These are phyloP conservation scores for Choricystis sp. DNA, from an alignment of 139 green algal genomes.

Conservation along the genomic window DNA sequence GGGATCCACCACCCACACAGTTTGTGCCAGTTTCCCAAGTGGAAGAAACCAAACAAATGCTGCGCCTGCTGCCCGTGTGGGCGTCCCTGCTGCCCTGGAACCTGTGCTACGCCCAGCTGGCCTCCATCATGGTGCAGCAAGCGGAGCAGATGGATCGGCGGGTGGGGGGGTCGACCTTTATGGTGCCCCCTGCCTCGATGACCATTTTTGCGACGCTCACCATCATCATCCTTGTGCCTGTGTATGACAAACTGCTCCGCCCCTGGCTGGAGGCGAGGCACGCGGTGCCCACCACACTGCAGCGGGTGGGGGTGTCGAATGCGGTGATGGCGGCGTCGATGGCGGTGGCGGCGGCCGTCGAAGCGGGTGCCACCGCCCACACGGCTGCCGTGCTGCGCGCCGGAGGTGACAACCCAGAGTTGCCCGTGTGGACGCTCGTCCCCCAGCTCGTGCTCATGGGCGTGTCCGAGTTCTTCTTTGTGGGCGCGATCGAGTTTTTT, in stretches of 20 bases:
- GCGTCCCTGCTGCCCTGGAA: slow-evolving; percentile 82
- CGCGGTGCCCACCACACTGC: slow-evolving; percentile 41
- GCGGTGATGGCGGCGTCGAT: not conserved
- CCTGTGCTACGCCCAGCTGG: slow-evolving; percentile 64
- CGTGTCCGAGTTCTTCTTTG: slow-evolving; percentile 31
- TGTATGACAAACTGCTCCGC: slow-evolving; percentile 68
- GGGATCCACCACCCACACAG: slow-evolving; percentile 13
- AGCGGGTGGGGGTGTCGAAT: slow-evolving; percentile 62
- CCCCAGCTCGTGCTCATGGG: slow-evolving; percentile 72
- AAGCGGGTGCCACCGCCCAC: not conserved
- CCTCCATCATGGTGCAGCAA: slow-evolving; percentile 75
- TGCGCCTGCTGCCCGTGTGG: slow-evolving; percentile 81
- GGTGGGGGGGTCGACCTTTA: slow-evolving; percentile 16
- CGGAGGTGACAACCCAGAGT: not conserved
- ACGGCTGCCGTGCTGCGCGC: not conserved
- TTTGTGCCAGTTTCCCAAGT: slow-evolving; percentile 17
- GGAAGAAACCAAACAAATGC: slow-evolving; percentile 82
- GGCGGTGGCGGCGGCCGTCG: not conserved
- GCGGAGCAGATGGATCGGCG: slow-evolving; percentile 59
- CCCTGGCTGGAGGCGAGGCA: slow-evolving; percentile 30
- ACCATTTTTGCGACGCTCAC: slow-evolving; percentile 68
- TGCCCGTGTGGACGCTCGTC: slow-evolving; percentile 53
- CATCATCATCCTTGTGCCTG: slow-evolving; percentile 66
- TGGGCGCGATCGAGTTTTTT: not conserved
- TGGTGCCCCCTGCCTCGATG: slow-evolving; percentile 71